These are phyloP conservation scores for Penicillium polonicum DNA, from an alignment of 2,329 filamentous ascomycete genomes.

Conservation along the genomic window DNA sequence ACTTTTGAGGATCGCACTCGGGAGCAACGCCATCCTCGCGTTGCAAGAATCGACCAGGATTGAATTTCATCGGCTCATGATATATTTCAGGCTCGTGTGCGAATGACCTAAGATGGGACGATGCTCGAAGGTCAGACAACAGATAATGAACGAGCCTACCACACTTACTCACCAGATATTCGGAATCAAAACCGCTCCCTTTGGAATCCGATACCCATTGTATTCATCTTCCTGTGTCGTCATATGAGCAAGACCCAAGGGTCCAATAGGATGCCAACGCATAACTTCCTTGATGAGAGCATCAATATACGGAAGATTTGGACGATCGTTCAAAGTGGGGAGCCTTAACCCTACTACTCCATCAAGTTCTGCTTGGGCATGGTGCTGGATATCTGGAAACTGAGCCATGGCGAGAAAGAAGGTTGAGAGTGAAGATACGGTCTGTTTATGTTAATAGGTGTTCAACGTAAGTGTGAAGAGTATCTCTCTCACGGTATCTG, in stretches of 20 bases:
- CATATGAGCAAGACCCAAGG: neutral
- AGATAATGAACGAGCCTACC: neutral
- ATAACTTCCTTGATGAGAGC: no score
- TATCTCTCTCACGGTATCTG: neutral
- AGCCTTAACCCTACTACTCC: neutral
- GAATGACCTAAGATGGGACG: neutral
- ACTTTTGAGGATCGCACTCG: conserved; percentile 29
- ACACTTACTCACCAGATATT: neutral
- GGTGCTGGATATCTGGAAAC: no score
- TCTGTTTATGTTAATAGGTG: no score
- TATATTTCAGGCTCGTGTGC: conserved; percentile 39
- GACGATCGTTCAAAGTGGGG: no score
- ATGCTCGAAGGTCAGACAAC: neutral
- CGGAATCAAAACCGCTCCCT: neutral
- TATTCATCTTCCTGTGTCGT: neutral
- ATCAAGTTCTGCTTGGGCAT: no score
- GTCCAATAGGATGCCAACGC: no score
- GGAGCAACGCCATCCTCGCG: conserved; percentile 29
- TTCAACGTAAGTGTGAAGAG: no score
- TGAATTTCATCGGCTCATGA: conserved; percentile 39
- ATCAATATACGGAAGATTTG: no score
- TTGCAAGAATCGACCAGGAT: conserved; percentile 45
- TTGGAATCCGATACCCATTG: neutral
- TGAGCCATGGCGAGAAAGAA: no score
- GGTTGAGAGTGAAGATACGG: no score